Evolutionary conservation across 345 rosid genomes (phyloP).

Genomic region (Brassica juncea): DNA sequence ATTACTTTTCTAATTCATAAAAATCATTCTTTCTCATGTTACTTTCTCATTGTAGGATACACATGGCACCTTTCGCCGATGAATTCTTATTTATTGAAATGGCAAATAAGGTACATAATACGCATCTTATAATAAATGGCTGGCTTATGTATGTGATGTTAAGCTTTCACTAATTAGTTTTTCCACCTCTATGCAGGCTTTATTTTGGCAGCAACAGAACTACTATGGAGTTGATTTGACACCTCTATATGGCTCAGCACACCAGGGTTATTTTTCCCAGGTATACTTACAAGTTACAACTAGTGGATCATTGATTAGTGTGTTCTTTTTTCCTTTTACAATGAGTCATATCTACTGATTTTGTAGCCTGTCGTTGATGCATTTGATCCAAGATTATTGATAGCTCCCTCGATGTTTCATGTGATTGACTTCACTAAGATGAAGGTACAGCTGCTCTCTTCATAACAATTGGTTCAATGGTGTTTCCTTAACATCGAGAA

Average conservation of each 20-base stretch:
- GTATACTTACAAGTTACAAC: conserved; percentile 38
- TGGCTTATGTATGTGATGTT: not conserved
- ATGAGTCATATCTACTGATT: not conserved
- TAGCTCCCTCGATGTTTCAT: conserved; percentile 74
- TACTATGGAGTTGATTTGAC: conserved; percentile 91
- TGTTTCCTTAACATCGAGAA: not conserved
- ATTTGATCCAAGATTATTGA: conserved; percentile 93
- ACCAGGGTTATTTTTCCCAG: conserved; percentile 94
- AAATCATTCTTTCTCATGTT: conserved; percentile 9
- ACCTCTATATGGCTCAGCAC: conserved; percentile 74
- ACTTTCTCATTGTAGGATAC: conserved; percentile 64
- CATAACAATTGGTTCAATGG: not conserved
- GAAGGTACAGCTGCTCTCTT: conserved; percentile 53
- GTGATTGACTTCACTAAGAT: conserved; percentile 66
- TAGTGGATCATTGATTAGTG: not conserved
- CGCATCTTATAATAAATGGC: conserved; percentile 7
- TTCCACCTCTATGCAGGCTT: conserved; percentile 57
- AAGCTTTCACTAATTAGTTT: not conserved
- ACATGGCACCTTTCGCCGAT: conserved; percentile 97
- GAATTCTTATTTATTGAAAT: conserved; percentile 87
- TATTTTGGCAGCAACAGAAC: conserved; percentile 94
- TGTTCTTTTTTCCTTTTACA: not conserved
- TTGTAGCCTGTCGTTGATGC: conserved; percentile 97
- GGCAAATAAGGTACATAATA: conserved; percentile 83
- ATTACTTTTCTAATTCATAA: not conserved